Percentiles rank a stretch among this genome's conserved stretches.
Conservation (phyloP, 306 rosid species). For the Prunus armeniaca region DNA sequence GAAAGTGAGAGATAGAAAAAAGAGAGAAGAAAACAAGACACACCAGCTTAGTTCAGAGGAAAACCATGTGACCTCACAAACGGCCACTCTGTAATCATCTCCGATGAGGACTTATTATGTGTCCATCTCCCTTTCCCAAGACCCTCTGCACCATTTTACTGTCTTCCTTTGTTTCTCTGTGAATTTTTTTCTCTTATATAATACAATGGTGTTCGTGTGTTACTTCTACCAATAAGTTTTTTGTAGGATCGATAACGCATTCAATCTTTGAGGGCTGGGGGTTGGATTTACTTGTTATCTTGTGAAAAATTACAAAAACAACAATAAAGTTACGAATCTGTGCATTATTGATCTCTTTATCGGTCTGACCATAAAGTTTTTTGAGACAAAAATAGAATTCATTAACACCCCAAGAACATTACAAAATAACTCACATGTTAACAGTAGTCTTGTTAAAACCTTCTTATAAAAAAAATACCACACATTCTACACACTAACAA, state of each 20-base stretch:
- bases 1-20: neutral
- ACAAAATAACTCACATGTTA: fast-evolving
- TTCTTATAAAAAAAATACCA: fast-evolving
- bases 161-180: neutral
- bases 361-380: too few relatives aligned
- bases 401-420: too few relatives aligned
- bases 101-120: constrained; percentile 24
- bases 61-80: constrained; percentile 77
- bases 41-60: constrained; percentile 53
- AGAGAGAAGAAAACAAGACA: neutral
- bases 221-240: constrained; percentile 3
- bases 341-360: too few relatives aligned
- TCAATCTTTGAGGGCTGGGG: too few relatives aligned
- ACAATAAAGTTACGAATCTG: too few relatives aligned
- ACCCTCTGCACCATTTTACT: neutral
- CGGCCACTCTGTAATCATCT: constrained; percentile 55
- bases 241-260: neutral
- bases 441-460: fast-evolving
- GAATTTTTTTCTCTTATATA: neutral
- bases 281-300: too few relatives aligned
- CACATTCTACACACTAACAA: too few relatives aligned
- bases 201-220: neutral
- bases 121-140: constrained; percentile 37
- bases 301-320: too few relatives aligned
- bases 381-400: too few relatives aligned